Percentiles rank a stretch among this genome's conserved stretches.
These are phyloP conservation scores for Phycomyces nitens DNA, from an alignment of 192 early-diverging fungal species.

Conservation along the genomic window DNA sequence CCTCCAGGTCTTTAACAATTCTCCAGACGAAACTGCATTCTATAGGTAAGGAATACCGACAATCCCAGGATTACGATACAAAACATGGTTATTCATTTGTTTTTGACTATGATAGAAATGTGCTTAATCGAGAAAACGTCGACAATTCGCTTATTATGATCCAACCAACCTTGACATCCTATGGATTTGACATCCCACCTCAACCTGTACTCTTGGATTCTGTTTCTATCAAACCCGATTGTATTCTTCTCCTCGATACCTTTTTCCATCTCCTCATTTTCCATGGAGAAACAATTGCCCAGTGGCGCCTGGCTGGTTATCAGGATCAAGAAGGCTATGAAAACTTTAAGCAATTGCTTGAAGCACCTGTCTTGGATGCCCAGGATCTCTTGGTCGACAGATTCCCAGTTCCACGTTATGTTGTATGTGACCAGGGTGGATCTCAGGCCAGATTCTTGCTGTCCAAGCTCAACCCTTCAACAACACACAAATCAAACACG, in stretches of 20 bases:
- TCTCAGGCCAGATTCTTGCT: slow-evolving; percentile 98
- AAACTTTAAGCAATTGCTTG: slow-evolving; percentile 89
- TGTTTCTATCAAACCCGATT: slow-evolving; percentile 93
- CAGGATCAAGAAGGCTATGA: slow-evolving; percentile 94
- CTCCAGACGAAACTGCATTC: slow-evolving; percentile 96
- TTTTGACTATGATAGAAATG: slow-evolving; percentile 57
- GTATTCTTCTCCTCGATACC: slow-evolving; percentile 90
- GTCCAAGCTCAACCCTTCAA: slow-evolving; percentile 98
- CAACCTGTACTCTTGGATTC: slow-evolving; percentile 95
- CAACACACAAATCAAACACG: slow-evolving; percentile 78
- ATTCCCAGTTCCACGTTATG: slow-evolving; percentile 97
- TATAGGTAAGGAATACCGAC: slow-evolving; percentile 63
- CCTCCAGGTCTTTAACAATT: slow-evolving; percentile 98
- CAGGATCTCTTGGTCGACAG: slow-evolving; percentile 90
- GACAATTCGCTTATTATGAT: slow-evolving; percentile 99
- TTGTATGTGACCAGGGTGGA: slow-evolving; percentile 93
- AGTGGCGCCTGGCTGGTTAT: slow-evolving; percentile 94
- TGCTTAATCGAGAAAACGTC: slow-evolving; percentile 91
- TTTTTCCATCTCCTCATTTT: slow-evolving; percentile 99
- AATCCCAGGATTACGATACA: too few species aligned
- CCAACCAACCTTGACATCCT: slow-evolving; percentile 94
- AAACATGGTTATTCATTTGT: too few species aligned
- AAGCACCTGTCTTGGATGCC: slow-evolving; percentile 85
- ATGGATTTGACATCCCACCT: slow-evolving; percentile 80
- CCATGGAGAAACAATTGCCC: slow-evolving; percentile 96